Base-by-base conservation (phyloP, 2,329 filamentous ascomycete species). In the Aspergillus terreus region DNA sequence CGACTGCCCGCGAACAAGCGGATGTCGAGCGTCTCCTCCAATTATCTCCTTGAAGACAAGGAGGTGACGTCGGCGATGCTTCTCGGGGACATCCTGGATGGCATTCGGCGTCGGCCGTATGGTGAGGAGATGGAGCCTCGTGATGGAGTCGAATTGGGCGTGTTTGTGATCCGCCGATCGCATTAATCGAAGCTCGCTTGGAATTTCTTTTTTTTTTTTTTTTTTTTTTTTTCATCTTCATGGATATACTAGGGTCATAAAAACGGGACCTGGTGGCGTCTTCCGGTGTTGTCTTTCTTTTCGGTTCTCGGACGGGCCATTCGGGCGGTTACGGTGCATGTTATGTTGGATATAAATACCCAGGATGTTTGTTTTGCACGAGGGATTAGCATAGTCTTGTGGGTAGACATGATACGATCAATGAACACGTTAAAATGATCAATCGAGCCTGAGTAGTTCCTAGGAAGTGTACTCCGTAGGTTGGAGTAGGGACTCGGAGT, bases 11-110 rank as follows among this genome's bases (percentile, higher is more conserved):
- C 58, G 2, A 64, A 57, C 50, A 70, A 69, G 38, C 46, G 58
- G 12, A 50, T 63, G 25, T 57, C 62, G 9, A 55, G 57, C 52
- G 47, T 61, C n/a, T 54, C 60, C 19, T 53, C 63, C 2, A 62
- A 57, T 46, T 63, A 66, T 51, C 52, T 66, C 46, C 48, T 70
- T 58, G 53, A 67, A 53, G 64, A 68, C 54, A 70, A 75, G 46
- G 76, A 80, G 46, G 64, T 80, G 43, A 80, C 77, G 1, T 76
- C 79, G 0, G 75, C 79, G 19, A 78, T 79, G 59, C 67, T 85
- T n/a, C 75, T 84, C 38, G 75, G 81, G 52, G 79, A 83, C 57
- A 77, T 86, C 12, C 68, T 83, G 41, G 78, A 84, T 42, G 81
- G 80, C 5, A 78, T 86, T n/a, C 75, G 74, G 36, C 74, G 72